Evolutionary conservation across 2,329 filamentous ascomycete genomes (phyloP), one percentile per base, ranked within the genome.

Genomic region (Xylariaceae sp.): DNA sequence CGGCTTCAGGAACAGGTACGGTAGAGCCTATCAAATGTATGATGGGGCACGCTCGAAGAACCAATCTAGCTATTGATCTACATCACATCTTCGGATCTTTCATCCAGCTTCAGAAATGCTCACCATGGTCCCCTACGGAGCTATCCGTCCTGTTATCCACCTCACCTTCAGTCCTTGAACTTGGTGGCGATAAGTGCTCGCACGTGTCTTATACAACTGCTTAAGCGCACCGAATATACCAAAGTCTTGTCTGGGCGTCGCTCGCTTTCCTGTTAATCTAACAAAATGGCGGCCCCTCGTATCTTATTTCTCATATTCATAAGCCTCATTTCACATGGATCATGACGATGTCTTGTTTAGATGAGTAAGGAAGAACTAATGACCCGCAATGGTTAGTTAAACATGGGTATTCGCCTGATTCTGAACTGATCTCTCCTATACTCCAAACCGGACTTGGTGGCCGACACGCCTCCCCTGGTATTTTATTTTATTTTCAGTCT

Each of bases 381-480:
- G 29, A 55, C 62, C 54, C n/a, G 43, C 49, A 40, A 26, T 17
- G 62, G 63, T 51, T 58, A 64, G 53, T 60, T 46, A 49, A 60
- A 61, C 55, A 60, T 55, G 57, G 47, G 53, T 52, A 36, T 46
- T 53, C 51, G 62, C 55, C 58, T 61, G 60, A 61, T 58, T 37
- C 50, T 54, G 60, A 58, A 63, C 56, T 66, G 62, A 63, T 63
- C 51, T 58, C 46, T 60, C 52, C 63, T 65, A 53, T 67, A 65
- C 62, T 63, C 63, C 62, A 67, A 60, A 64, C 61, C 55, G 59
- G 61, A 62, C 60, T 62, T 55, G 56, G 56, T 45, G 49, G 62
- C 45, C 56, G 54, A 61, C 62, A 65, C 47, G 54, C 54, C 47
- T 56, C 60, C 63, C 63, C 64, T 58, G 19, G 41, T 33, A 14